These are phyloP conservation scores for Amaranthus cruentus DNA, from an alignment of 148 eudicot species.

Conservation along the genomic window DNA sequence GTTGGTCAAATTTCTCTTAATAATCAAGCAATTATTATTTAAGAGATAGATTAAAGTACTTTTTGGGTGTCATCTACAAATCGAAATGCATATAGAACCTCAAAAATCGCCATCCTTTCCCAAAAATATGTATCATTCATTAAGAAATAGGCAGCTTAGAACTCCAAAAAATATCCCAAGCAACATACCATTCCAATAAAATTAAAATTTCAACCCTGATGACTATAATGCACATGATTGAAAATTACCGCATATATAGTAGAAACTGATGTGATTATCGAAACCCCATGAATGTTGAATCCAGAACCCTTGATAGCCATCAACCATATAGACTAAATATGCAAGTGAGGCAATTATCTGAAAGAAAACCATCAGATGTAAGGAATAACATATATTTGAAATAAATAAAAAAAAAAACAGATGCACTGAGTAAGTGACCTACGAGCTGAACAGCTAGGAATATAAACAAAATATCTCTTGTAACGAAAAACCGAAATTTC, in stretches of 20 bases:
- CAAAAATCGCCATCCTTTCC: neutral
- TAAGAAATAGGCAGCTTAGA: neutral
- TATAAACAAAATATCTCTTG: conserved; percentile 84
- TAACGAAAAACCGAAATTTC: conserved; percentile 94
- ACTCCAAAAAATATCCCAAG: neutral
- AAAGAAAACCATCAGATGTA: conserved; percentile 5
- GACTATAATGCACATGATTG: conserved; percentile 15
- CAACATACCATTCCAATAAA: neutral
- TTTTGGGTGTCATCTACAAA: neutral
- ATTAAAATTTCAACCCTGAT: neutral
- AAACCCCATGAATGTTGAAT: conserved; percentile 75
- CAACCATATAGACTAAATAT: conserved; percentile 70
- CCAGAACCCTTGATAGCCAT: conserved; percentile 73
- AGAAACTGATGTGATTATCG: conserved; percentile 67
- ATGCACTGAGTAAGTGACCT: conserved; percentile 34
- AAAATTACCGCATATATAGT: conserved; percentile 79
- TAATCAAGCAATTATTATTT: neutral
- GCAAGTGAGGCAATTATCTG: conserved; percentile 80
- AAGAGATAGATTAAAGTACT: neutral
- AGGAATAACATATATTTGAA: conserved; percentile 2
- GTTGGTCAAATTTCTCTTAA: neutral
- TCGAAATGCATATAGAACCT: neutral
- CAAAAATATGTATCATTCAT: neutral
- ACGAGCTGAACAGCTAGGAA: conserved; percentile 90
- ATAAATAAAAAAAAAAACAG: neutral